Evolutionary conservation across 306 rosid species (phyloP).

Genomic region (Sesbania bispinosa): DNA sequence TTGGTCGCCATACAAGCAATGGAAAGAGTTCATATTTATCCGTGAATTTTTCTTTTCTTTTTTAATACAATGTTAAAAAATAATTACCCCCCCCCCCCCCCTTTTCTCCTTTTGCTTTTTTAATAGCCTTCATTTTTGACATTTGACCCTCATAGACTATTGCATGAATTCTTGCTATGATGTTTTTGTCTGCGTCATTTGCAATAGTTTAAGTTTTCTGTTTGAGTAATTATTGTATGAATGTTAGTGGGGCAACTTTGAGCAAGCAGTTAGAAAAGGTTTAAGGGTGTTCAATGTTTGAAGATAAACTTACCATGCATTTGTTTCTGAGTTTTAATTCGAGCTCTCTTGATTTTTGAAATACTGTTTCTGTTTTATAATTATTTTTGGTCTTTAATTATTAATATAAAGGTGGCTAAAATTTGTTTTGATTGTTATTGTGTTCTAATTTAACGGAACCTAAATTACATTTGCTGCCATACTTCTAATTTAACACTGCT

Average conservation of each 20-base stretch:
- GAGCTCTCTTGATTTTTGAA: background rate
- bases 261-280: background rate
- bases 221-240: constrained; percentile 1
- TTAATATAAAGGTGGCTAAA: constrained; percentile 1
- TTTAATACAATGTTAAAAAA: background rate
- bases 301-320: background rate
- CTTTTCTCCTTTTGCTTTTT: background rate
- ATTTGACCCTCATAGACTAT: background rate
- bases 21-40: background rate
- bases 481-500: constrained; percentile 24
- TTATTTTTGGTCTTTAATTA: background rate
- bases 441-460: background rate
- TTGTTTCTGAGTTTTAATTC: constrained; percentile 4
- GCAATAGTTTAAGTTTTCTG: background rate
- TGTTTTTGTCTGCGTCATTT: background rate
- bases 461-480: background rate
- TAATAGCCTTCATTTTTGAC: background rate
- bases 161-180: background rate
- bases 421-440: background rate
- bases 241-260: background rate
- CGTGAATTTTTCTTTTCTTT: background rate
- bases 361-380: background rate
- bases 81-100: background rate
- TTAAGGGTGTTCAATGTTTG: background rate
- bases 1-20: background rate